Evolutionary conservation across 495 filamentous ascomycete genomes (phyloP), one percentile per base, ranked within the genome.

Genomic region (Aspergillus avenaceus): DNA sequence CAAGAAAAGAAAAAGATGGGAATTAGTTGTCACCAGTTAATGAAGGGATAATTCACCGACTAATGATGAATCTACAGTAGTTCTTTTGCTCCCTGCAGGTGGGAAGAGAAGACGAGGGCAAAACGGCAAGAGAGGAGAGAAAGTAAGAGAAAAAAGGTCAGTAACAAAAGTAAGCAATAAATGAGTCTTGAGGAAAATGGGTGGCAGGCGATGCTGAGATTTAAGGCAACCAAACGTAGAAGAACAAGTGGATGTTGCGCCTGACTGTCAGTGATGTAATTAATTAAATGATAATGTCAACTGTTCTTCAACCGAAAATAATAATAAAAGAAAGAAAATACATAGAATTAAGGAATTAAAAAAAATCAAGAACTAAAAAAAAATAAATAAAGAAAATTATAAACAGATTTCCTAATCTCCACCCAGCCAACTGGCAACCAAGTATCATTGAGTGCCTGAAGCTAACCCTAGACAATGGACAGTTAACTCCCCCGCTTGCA

Each of bases 231-330:
- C 46, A 49, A 21, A 49, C 34, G 46, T 12, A 24, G 46, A n/a
- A 8, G 32, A 34, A 49, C 46, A 49, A 49, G 46, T 49, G 46
- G 46, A 49, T 34, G 27, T 27, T 49, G 45, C 45, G 45, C 45
- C 31, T 47, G 29, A 49, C 34, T 40, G 46, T 14, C 37, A 24
- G 46, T n/a, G n/a, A n/a, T n/a, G n/a, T n/a, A n/a, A n/a, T n/a
- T n/a, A n/a, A n/a, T n/a, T n/a, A n/a, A n/a, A n/a, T n/a, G n/a
- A n/a, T n/a, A n/a, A n/a, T n/a, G n/a, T n/a, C n/a, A n/a, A n/a
- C n/a, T n/a, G n/a, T n/a, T n/a, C n/a, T n/a, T n/a, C n/a, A n/a
- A n/a, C n/a, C n/a, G 16, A 38, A 25, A 25, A 44, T 16, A 44
- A 41, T 4, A n/a, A 44, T 14, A 9, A 12, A 18, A 19, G 25